Percentiles rank a stretch among this genome's conserved stretches.
Evolutionary conservation across 1,139 yeast genomes (phyloP).

Genomic region (Yamadazyma buinensis): DNA sequence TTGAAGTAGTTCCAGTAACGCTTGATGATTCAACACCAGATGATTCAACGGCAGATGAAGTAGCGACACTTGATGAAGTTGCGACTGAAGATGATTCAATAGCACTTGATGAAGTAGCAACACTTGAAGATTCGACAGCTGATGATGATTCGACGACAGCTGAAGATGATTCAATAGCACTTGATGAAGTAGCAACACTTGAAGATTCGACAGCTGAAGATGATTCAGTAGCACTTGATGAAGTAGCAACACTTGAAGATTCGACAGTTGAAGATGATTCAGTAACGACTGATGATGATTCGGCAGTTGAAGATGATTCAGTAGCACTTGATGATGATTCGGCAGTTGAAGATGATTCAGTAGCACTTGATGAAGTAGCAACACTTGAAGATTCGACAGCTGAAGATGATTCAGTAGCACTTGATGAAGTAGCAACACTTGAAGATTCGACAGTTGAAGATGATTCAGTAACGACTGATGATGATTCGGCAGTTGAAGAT

Average conservation of each 20-base stretch:
- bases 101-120: slow-evolving; percentile 5
- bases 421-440: slow-evolving; percentile 5
- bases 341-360: too few relatives aligned
- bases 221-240: too few relatives aligned
- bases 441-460: slow-evolving; percentile 11
- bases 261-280: not conserved
- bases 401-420: slow-evolving; percentile 1
- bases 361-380: not conserved
- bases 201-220: slow-evolving; percentile 1
- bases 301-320: slow-evolving; percentile 10
- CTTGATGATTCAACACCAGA: slow-evolving; percentile 8
- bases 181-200: slow-evolving; percentile 16
- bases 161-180: not conserved
- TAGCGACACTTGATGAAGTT: not conserved
- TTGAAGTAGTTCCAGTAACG: slow-evolving; percentile 12
- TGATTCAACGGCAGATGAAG: slow-evolving; percentile 1
- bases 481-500: slow-evolving; percentile 7
- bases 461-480: slow-evolving; percentile 10
- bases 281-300: slow-evolving; percentile 21
- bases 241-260: slow-evolving; percentile 1
- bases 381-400: slow-evolving; percentile 18
- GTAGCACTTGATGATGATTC: slow-evolving; percentile 18
- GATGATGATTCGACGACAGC: too few relatives aligned
- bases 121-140: too few relatives aligned
- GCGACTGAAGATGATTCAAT: not conserved